Evolutionary conservation across 2,329 filamentous ascomycete genomes (phyloP).

Genomic region (Cyphellophora europaea): DNA sequence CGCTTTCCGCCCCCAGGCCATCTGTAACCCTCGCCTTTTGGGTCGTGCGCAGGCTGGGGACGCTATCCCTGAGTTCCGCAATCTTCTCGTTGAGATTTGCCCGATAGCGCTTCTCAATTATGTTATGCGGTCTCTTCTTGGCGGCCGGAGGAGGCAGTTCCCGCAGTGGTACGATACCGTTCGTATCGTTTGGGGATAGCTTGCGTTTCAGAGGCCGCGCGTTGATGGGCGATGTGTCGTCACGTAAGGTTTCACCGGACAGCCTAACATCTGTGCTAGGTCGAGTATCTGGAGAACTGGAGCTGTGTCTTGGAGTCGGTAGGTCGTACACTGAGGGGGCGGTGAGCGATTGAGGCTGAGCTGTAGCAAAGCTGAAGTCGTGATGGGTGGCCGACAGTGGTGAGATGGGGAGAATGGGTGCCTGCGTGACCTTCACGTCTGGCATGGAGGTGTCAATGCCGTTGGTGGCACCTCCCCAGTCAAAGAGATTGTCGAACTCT

Average conservation of each 20-base stretch:
- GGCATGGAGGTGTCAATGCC: conserved; percentile 3
- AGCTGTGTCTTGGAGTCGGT: conserved; percentile 19
- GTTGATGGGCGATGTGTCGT: conserved; percentile 7
- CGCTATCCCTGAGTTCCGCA: conserved; percentile 79
- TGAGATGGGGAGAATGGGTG: conserved; percentile 14
- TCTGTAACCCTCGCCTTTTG: conserved; percentile 52
- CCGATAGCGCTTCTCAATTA: conserved; percentile 95
- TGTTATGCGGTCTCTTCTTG: conserved; percentile 96
- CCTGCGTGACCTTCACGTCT: conserved; percentile 1
- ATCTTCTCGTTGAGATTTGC: conserved; percentile 98
- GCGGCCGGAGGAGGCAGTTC: conserved; percentile 45
- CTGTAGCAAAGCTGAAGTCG: conserved; percentile 9
- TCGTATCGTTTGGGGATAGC: conserved; percentile 47
- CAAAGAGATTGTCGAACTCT: conserved; percentile 20
- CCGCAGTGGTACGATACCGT: conserved; percentile 36
- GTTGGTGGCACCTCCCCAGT: conserved; percentile 15
- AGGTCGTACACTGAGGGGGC: conserved; percentile 15
- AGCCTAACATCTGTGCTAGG: conserved; percentile 16
- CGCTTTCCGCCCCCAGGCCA: conserved; percentile 49
- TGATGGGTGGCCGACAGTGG: conserved; percentile 17
- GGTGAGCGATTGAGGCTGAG: conserved; percentile 15
- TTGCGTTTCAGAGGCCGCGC: conserved; percentile 54
- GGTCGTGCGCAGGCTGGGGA: conserved; percentile 81
- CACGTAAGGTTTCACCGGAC: conserved; percentile 18
- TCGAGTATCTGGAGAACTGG: conserved; percentile 16